Conservation (phyloP, 106 monocot genomes). For the Phalaenopsis equestris region DNA sequence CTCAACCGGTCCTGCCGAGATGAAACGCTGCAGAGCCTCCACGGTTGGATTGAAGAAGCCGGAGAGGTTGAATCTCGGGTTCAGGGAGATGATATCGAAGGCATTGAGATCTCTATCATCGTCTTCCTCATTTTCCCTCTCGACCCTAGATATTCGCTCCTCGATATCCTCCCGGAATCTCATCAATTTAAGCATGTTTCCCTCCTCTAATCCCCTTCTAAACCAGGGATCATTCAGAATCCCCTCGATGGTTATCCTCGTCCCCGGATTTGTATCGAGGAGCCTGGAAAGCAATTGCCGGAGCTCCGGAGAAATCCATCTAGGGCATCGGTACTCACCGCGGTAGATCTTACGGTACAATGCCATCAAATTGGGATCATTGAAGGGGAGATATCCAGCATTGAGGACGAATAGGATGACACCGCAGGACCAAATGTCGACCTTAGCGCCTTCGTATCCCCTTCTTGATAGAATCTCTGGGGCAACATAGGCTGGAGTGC, state of each 20-base stretch:
- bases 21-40: slow-evolving; percentile 13
- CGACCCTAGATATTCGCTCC: neutral
- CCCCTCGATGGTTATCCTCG: slow-evolving; percentile 22
- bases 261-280: slow-evolving; percentile 29
- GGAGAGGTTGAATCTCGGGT: slow-evolving; percentile 27
- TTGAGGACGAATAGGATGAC: slow-evolving; percentile 33
- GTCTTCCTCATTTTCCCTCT: neutral
- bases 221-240: slow-evolving; percentile 30
- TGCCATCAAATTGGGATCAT: slow-evolving; percentile 23
- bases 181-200: slow-evolving; percentile 8
- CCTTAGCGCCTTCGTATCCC: slow-evolving; percentile 19
- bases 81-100: slow-evolving; percentile 42
- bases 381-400: slow-evolving; percentile 29
- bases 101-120: slow-evolving; percentile 29
- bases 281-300: slow-evolving; percentile 13
- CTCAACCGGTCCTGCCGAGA: slow-evolving; percentile 10
- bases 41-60: slow-evolving; percentile 16
- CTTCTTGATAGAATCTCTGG: slow-evolving; percentile 23
- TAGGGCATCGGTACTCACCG: slow-evolving; percentile 24
- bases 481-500: slow-evolving; percentile 34
- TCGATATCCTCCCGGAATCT: slow-evolving; percentile 11
- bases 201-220: slow-evolving; percentile 14
- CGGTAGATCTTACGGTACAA: slow-evolving; percentile 28
- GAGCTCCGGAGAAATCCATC: slow-evolving; percentile 32
- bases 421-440: slow-evolving; percentile 39